Evolutionary conservation across 768 basidiomycete species (phyloP).

Genomic region (Saitozyma sp.): DNA sequence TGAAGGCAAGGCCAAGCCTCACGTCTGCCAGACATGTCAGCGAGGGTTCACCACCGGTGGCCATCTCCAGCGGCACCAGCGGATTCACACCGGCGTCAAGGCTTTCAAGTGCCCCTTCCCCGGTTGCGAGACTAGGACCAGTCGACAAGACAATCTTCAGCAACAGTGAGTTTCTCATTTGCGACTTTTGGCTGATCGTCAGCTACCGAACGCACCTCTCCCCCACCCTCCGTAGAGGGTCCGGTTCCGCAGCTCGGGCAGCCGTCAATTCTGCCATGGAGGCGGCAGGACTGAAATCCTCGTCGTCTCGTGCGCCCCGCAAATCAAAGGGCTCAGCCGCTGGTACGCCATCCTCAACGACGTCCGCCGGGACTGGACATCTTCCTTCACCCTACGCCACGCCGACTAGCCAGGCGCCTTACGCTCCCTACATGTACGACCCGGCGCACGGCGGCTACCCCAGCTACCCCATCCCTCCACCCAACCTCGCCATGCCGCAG

Average conservation of each 20-base stretch:
- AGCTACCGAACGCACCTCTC: slow-evolving; percentile 50
- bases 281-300: slow-evolving; percentile 45
- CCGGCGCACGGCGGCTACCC: slow-evolving; percentile 27
- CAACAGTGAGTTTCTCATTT: slow-evolving; percentile 58
- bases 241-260: slow-evolving; percentile 41
- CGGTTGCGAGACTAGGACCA: slow-evolving; percentile 89
- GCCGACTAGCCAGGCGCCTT: slow-evolving; percentile 38
- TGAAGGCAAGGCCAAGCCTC: slow-evolving; percentile 52
- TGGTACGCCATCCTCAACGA: slow-evolving; percentile 37
- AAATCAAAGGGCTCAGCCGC: slow-evolving; percentile 42
- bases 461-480: slow-evolving; percentile 31
- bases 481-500: slow-evolving; percentile 25
- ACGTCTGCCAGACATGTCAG: slow-evolving; percentile 71
- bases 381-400: slow-evolving; percentile 43
- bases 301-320: slow-evolving; percentile 29
- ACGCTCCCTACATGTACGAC: slow-evolving; percentile 41
- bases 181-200: background rate
- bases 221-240: slow-evolving; percentile 40
- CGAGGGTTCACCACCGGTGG: slow-evolving; percentile 84
- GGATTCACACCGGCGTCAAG: slow-evolving; percentile 86
- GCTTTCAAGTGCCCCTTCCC: slow-evolving; percentile 93
- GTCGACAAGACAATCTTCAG: slow-evolving; percentile 82
- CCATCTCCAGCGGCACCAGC: slow-evolving; percentile 81
- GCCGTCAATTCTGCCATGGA: slow-evolving; percentile 48
- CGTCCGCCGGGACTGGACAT: slow-evolving; percentile 20